phyloP scores from a whole-genome alignment of 805 yeast genomes.

The Metschnikowia continentalis region DNA sequence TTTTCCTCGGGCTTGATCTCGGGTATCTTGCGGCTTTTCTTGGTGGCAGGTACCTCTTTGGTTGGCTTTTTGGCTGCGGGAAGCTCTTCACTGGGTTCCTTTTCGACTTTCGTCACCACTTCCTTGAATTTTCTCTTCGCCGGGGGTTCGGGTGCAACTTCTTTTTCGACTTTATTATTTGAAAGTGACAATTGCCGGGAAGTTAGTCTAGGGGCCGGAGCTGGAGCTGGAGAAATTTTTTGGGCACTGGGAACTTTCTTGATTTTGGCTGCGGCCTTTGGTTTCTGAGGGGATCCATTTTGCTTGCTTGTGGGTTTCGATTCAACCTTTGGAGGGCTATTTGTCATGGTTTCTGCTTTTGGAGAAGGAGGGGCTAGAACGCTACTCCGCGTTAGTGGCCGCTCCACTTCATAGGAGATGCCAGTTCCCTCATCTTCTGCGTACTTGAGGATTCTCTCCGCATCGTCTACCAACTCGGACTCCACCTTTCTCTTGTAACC shows the following conservation, averaged over 20 bases:
- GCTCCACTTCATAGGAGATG: constrained; percentile 18
- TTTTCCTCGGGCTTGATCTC: constrained; percentile 1
- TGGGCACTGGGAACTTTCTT: not conserved
- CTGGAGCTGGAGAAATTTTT: constrained; percentile 1
- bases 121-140: not conserved
- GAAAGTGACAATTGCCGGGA: constrained; percentile 10
- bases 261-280: not conserved
- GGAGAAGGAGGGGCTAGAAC: not conserved
- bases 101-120: not conserved
- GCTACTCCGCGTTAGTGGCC: not conserved
- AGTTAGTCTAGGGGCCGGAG: constrained; percentile 5
- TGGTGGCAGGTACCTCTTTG: not conserved
- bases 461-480: constrained; percentile 60
- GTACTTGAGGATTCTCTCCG: constrained; percentile 49
- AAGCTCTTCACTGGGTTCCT: not conserved
- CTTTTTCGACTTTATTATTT: constrained; percentile 2
- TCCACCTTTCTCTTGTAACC: constrained; percentile 64
- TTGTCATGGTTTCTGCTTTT: not conserved
- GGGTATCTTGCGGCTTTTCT: not conserved
- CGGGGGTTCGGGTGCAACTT: not conserved
- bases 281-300: not conserved
- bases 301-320: not conserved
- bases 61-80: not conserved
- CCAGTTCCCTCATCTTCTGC: constrained; percentile 34
- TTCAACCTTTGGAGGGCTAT: not conserved